phyloP scores from a whole-genome alignment of 1,284 basidiomycete species.

The Ganoderma lingzhi region DNA sequence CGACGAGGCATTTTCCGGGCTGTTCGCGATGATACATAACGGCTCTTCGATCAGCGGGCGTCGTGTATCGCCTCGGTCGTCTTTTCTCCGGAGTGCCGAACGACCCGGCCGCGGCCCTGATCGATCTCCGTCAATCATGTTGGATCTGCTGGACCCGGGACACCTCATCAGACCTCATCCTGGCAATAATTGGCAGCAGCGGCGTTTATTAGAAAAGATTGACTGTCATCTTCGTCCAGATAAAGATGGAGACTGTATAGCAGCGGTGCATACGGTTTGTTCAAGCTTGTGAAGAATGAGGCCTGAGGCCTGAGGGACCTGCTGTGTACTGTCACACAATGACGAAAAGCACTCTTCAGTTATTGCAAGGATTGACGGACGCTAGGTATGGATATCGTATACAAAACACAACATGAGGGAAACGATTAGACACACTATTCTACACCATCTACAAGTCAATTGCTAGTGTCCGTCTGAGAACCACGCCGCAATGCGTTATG shows the following conservation, averaged over 20 bases:
- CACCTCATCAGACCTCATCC: not conserved
- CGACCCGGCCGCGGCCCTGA: not conserved
- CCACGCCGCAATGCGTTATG: conserved; percentile 29
- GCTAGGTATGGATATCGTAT: not conserved
- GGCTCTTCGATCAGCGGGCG: not conserved
- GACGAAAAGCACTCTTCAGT: no score
- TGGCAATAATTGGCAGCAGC: no score
- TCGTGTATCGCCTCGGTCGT: not conserved
- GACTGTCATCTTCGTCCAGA: no score
- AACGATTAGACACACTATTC: not conserved
- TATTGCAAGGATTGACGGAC: not conserved
- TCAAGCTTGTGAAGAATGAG: no score
- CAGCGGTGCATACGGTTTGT: no score
- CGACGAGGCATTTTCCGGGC: not conserved
- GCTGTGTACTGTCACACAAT: no score
- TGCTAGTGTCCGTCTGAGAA: conserved; percentile 29
- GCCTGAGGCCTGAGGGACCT: no score
- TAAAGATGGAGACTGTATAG: no score
- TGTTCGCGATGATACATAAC: not conserved
- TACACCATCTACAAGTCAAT: conserved; percentile 14
- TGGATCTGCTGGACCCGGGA: not conserved
- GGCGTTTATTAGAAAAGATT: no score
- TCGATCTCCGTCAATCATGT: not conserved
- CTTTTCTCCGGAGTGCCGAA: not conserved
- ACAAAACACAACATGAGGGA: not conserved